Evolutionary conservation across 495 filamentous ascomycete species (phyloP).

Genomic region (Evernia prunastri): DNA sequence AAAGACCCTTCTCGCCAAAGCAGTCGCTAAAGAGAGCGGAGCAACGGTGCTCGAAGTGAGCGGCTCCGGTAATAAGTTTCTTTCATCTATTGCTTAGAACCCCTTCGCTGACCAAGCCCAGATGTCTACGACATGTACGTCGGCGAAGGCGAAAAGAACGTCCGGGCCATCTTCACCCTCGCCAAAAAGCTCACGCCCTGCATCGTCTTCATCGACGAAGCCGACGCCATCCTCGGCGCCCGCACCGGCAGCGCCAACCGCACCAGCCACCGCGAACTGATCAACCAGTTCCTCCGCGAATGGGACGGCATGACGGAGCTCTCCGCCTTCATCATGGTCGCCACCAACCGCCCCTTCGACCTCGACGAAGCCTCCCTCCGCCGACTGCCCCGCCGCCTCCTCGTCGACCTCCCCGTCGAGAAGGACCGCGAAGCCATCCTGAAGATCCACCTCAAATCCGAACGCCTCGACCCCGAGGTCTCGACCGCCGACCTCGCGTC

Average conservation of each 20-base stretch:
- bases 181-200: conserved; percentile 90
- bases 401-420: conserved; percentile 80
- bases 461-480: conserved; percentile 61
- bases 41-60: conserved; percentile 74
- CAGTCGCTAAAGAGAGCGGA: conserved; percentile 89
- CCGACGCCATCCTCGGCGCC: conserved; percentile 80
- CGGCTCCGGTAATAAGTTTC: conserved; percentile 38
- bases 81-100: conserved; percentile 19
- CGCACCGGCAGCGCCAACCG: conserved; percentile 51
- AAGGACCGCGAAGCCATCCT: conserved; percentile 75
- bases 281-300: conserved; percentile 96
- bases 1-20: conserved; percentile 92
- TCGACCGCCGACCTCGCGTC: conserved; percentile 62
- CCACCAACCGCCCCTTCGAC: conserved; percentile 93
- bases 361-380: conserved; percentile 91
- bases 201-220: conserved; percentile 96
- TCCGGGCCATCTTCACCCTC: conserved; percentile 83
- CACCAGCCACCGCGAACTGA: conserved; percentile 75
- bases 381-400: conserved; percentile 68
- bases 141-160: conserved; percentile 94
- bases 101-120: conserved; percentile 49
- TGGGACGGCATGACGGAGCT: conserved; percentile 91
- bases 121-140: conserved; percentile 95
- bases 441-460: conserved; percentile 74
- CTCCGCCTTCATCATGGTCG: conserved; percentile 96